Conservation (phyloP, 345 rosid genomes). For the Orychophragmus violaceus region DNA sequence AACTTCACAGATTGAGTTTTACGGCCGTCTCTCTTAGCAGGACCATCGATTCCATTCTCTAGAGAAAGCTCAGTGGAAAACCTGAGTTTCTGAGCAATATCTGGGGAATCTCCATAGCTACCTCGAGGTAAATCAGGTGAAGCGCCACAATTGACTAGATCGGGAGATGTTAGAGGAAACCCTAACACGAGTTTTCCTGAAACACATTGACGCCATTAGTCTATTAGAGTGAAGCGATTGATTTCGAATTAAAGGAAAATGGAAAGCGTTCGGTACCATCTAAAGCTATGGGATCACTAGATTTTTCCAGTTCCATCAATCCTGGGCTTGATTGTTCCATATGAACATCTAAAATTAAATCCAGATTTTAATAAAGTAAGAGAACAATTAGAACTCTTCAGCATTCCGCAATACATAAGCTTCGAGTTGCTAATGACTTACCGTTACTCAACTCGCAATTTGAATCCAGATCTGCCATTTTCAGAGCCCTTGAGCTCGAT, state of each 20-base stretch:
- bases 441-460: constrained; percentile 24
- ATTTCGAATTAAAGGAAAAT: background rate
- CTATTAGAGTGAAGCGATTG: background rate
- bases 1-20: constrained; percentile 54
- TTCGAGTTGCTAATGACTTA: constrained; percentile 4
- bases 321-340: constrained; percentile 23
- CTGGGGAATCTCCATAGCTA: constrained; percentile 41
- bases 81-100: constrained; percentile 27
- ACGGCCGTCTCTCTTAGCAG: constrained; percentile 21
- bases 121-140: constrained; percentile 57
- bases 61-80: constrained; percentile 65
- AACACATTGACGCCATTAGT: background rate
- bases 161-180: constrained; percentile 63
- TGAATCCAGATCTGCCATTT: constrained; percentile 39
- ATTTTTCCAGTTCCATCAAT: background rate
- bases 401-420: background rate
- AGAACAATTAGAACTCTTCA: too few species aligned
- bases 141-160: constrained; percentile 62
- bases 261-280: constrained; percentile 1
- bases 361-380: background rate
- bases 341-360: constrained; percentile 8
- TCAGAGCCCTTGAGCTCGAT: constrained; percentile 7
- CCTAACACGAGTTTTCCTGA: constrained; percentile 60
- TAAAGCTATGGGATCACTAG: constrained; percentile 12
- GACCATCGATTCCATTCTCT: constrained; percentile 58